Evolutionary conservation across 352 stramenopile genomes (phyloP), one percentile per base, ranked within the genome.

Genomic region (Globisporangium viniferum): DNA sequence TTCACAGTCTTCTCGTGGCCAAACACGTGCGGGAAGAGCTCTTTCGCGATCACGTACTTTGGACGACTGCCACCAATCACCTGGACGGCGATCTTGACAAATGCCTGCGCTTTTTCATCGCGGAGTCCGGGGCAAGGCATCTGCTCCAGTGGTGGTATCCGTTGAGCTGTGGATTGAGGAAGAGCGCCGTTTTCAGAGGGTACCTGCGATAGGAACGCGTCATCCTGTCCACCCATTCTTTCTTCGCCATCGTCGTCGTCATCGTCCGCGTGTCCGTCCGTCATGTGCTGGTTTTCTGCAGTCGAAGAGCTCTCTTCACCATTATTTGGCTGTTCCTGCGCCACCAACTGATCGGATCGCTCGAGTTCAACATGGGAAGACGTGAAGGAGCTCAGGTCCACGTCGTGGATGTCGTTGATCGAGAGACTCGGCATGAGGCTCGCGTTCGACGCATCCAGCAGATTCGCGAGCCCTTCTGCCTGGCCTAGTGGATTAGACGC

Each of bases 21-120:
- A 58, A 94, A 93, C 5, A 83, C 75, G 18, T 80, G 71, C 8
- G 85, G 85, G 51, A 90, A 92, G 3, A 93, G 57, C 58, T 94
- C 87, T 18, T 87, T 87, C 12, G 87, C 87, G 56, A 94, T 92
- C 14, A 94, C 85, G 54, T 94, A 92, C 35, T 84, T 85, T 20
- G 87, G 87, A 12, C 87, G 81, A 62, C 87, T 92, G 7, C 87
- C 87, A 24, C 87, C 87, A 12, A 92, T 84, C 33, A 91, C 65
- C 62, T 94, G 87, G 0, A 91, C 79, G 0, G 84, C 77, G 31
- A 77, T 84, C 18, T 74, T 76, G 7, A 93, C 85, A 48, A 91
- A 94, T 14, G 75, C 65, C 57, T 87, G 75, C 0, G 89, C 79
- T 46, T 86, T 86, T 18, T 90, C 79, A 29, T 87, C 81, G 2